These are phyloP conservation scores for Pseudopithomyces chartarum DNA, from an alignment of 2,329 filamentous ascomycete genomes.

Conservation along the genomic window DNA sequence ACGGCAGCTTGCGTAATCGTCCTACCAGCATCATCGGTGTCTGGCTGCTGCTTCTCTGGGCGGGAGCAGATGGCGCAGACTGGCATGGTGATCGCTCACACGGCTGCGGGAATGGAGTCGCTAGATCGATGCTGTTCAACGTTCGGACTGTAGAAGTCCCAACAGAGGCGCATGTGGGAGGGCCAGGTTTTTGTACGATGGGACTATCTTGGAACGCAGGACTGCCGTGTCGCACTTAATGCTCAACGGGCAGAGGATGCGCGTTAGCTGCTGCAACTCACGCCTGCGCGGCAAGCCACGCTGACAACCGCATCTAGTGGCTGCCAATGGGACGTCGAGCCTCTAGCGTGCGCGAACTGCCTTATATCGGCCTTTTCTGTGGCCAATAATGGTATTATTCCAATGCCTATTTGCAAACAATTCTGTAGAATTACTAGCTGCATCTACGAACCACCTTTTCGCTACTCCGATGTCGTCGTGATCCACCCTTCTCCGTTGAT, in stretches of 20 bases:
- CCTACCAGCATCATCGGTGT: conserved; percentile 20
- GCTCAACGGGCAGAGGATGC: background rate
- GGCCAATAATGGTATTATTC: background rate
- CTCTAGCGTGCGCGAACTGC: background rate
- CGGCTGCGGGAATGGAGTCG: background rate
- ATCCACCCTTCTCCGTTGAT: too few species aligned
- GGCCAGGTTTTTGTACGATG: background rate
- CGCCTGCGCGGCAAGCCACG: conserved; percentile 1
- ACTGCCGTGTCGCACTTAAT: background rate
- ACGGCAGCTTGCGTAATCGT: conserved; percentile 16
- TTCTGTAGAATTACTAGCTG: too few species aligned
- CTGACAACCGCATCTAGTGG: background rate
- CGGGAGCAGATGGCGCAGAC: conserved; percentile 41
- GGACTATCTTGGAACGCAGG: background rate
- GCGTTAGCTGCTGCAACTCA: background rate
- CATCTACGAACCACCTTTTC: background rate
- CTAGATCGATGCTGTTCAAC: background rate
- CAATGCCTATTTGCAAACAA: background rate
- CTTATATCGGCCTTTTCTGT: background rate
- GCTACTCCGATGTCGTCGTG: background rate
- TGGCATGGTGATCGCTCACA: conserved; percentile 27
- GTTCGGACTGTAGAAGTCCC: background rate
- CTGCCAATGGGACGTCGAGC: background rate
- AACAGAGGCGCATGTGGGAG: background rate
- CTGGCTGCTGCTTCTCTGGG: conserved; percentile 35